Percentiles rank a stretch among this genome's conserved stretches.
Conservation (phyloP, 2,329 filamentous ascomycete genomes). For the Gliomastix tumulicola region DNA sequence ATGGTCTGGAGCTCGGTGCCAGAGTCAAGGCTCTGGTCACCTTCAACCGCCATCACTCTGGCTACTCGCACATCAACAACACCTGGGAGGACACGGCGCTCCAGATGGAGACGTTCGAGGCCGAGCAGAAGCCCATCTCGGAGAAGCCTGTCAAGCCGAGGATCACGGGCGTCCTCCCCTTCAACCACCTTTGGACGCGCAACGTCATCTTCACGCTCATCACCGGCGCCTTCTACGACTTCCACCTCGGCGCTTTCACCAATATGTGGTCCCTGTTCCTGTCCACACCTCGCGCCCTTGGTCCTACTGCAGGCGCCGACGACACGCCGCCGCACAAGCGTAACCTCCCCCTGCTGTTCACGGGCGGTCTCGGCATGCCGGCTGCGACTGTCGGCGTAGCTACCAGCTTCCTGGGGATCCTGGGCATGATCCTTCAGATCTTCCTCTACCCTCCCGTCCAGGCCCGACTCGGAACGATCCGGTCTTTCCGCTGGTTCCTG, state of each 20-base stretch:
- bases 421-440: slow-evolving; percentile 64
- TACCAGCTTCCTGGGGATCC: slow-evolving; percentile 60
- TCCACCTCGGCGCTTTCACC: slow-evolving; percentile 64
- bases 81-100: slow-evolving; percentile 2
- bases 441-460: slow-evolving; percentile 62
- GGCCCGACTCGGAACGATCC: slow-evolving; percentile 56
- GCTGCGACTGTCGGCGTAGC: slow-evolving; percentile 61
- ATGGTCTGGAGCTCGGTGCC: slow-evolving; percentile 28
- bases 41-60: slow-evolving; percentile 15
- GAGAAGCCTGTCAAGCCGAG: slow-evolving; percentile 6
- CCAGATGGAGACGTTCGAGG: slow-evolving; percentile 1
- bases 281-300: slow-evolving; percentile 49
- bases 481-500: slow-evolving; percentile 58
- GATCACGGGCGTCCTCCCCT: slow-evolving; percentile 18
- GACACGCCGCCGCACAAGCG: slow-evolving; percentile 11
- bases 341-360: slow-evolving; percentile 45
- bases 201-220: slow-evolving; percentile 48
- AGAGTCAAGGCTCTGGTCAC: slow-evolving; percentile 21
- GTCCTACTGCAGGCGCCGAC: slow-evolving; percentile 10
- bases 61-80: slow-evolving; percentile 14
- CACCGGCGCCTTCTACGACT: slow-evolving; percentile 61
- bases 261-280: slow-evolving; percentile 65
- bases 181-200: slow-evolving; percentile 36
- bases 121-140: neutral
- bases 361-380: slow-evolving; percentile 60